Evolutionary conservation across 768 basidiomycete genomes (phyloP).

Genomic region (Tylopilus cervinicoccineus): DNA sequence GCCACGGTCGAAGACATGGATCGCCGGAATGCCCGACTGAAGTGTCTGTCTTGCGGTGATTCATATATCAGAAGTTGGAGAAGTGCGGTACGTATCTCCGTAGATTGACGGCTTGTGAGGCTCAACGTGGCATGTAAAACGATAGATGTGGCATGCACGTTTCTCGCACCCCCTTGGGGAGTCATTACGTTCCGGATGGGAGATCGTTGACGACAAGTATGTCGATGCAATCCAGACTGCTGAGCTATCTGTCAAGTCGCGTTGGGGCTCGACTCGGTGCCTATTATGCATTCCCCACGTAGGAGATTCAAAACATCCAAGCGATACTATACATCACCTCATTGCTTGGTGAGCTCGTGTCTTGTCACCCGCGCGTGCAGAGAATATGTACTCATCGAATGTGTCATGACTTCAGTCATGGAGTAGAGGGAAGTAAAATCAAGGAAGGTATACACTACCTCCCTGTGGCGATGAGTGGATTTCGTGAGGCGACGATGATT

Average conservation of each 20-base stretch:
- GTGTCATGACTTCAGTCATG: no score
- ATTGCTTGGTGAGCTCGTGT: not conserved
- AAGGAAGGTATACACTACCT: no score
- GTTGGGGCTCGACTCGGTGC: not conserved
- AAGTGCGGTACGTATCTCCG: not conserved
- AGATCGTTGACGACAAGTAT: not conserved
- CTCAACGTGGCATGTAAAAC: not conserved
- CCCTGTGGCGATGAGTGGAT: no score
- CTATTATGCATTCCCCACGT: not conserved
- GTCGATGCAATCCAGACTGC: not conserved
- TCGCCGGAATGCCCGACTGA: not conserved
- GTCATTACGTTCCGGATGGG: not conserved
- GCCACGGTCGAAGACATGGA: conserved; percentile 3
- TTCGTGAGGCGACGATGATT: no score
- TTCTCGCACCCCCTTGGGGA: fast-evolving
- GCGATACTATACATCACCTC: not conserved
- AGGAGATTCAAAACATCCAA: not conserved
- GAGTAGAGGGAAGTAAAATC: no score
- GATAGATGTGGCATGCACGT: not conserved
- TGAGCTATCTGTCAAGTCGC: not conserved
- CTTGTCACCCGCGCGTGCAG: no score
- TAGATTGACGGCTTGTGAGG: no score
- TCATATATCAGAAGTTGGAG: not conserved
- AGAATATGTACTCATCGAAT: no score
- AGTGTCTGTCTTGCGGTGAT: not conserved